phyloP scores from a whole-genome alignment of 306 rosid species.

The Rosa multiflora region DNA sequence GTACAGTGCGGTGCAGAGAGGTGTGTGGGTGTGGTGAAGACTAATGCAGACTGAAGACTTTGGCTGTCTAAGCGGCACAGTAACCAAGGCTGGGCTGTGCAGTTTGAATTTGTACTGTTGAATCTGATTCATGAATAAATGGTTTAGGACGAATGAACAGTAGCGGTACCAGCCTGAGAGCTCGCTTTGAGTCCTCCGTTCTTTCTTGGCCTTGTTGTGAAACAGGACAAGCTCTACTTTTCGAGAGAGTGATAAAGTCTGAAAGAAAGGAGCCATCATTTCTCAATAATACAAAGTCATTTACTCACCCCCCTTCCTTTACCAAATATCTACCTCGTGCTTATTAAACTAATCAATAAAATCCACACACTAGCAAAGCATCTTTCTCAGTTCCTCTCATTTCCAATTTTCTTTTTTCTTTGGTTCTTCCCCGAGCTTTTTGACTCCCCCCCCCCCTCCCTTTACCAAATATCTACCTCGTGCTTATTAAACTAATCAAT shows the following conservation, averaged over 20 bases:
- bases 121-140: slow-evolving; percentile 18
- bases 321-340: slow-evolving; percentile 83
- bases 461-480: slow-evolving; percentile 79
- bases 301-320: slow-evolving; percentile 46
- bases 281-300: slow-evolving; percentile 87
- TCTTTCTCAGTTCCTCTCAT: slow-evolving; percentile 13
- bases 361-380: slow-evolving; percentile 35
- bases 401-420: not conserved
- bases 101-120: slow-evolving; percentile 20
- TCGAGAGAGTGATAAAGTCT: slow-evolving; percentile 33
- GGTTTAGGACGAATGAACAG: slow-evolving; percentile 44
- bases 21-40: slow-evolving; percentile 22
- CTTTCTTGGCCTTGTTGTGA: slow-evolving; percentile 23
- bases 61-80: slow-evolving; percentile 58
- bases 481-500: slow-evolving; percentile 48
- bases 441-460: too few relatives aligned
- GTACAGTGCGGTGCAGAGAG: not conserved
- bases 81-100: slow-evolving; percentile 31
- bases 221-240: slow-evolving; percentile 82
- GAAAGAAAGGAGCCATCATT: slow-evolving; percentile 81
- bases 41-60: slow-evolving; percentile 34
- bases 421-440: not conserved
- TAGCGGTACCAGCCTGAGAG: too few relatives aligned
- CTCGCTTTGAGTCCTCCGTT: not conserved
- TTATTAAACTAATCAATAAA: slow-evolving; percentile 43